Evolutionary conservation across 2,329 filamentous ascomycete species (phyloP).

Genomic region (Botryotinia convoluta): DNA sequence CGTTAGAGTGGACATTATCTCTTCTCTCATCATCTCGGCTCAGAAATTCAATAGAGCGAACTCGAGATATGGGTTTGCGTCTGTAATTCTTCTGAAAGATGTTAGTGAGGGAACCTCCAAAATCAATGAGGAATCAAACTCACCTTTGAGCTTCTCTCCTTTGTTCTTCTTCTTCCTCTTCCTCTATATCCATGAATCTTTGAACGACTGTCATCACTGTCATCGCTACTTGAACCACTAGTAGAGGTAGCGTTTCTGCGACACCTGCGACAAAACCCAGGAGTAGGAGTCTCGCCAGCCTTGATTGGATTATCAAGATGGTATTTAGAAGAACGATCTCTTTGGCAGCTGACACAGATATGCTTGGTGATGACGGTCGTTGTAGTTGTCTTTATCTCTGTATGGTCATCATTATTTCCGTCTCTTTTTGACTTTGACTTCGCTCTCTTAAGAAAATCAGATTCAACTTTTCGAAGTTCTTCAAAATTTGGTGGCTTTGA

Average conservation of each 20-base stretch:
- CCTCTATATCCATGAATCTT: background rate
- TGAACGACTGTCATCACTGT: slow-evolving; percentile 12
- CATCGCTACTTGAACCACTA: slow-evolving; percentile 23
- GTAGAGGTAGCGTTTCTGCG: slow-evolving; percentile 36
- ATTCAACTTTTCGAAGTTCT: slow-evolving; percentile 27
- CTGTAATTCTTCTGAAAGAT: background rate
- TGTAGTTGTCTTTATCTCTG: background rate
- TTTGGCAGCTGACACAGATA: slow-evolving; percentile 46
- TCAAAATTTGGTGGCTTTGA: slow-evolving; percentile 16
- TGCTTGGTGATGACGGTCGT: slow-evolving; percentile 39
- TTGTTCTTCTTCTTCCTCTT: background rate
- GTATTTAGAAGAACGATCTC: slow-evolving; percentile 42
- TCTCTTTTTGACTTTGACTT: background rate
- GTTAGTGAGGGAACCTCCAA: background rate
- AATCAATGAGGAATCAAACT: background rate
- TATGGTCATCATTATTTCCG: background rate
- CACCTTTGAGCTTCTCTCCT: background rate
- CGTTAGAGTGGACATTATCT: background rate
- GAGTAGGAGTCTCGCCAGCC: slow-evolving; percentile 37
- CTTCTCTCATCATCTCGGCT: background rate
- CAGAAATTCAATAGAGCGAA: background rate
- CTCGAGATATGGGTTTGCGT: background rate
- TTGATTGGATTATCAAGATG: slow-evolving; percentile 40
- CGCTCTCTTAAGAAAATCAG: slow-evolving; percentile 22
- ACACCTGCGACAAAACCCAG: slow-evolving; percentile 41